phyloP scores from a whole-genome alignment of 129 eudicot species.

The Centella asiatica region DNA sequence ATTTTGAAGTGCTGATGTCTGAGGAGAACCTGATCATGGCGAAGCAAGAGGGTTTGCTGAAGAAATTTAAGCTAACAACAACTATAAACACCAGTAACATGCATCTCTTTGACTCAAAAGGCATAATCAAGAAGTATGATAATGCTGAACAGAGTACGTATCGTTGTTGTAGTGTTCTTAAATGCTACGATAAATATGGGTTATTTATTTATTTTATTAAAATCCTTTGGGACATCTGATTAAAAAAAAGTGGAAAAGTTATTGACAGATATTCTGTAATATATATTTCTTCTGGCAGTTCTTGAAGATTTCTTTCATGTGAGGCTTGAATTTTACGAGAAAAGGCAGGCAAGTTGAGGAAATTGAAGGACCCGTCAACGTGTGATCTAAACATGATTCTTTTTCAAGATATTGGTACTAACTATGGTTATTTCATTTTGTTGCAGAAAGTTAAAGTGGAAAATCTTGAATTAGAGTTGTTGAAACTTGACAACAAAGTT shows the following conservation, averaged over 20 bases:
- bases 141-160: constrained; percentile 77
- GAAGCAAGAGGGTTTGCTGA: constrained; percentile 72
- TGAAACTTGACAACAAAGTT: constrained; percentile 66
- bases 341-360: constrained; percentile 48
- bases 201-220: no score
- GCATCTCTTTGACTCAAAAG: constrained; percentile 82
- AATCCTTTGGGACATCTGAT: no score
- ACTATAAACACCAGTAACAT: constrained; percentile 74
- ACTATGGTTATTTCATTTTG: neutral
- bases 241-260: neutral
- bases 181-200: no score
- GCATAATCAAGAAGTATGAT: constrained; percentile 76
- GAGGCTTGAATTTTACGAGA: constrained; percentile 65
- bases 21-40: constrained; percentile 46
- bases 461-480: constrained; percentile 42
- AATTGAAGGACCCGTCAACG: neutral
- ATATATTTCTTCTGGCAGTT: constrained; percentile 43
- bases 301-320: constrained; percentile 65
- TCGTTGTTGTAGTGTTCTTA: neutral
- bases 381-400: neutral
- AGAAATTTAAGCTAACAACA: constrained; percentile 70
- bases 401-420: neutral
- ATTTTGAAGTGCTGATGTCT: constrained; percentile 46
- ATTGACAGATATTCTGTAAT: neutral
- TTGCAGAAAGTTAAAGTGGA: constrained; percentile 47